Evolutionary conservation across 495 filamentous ascomycete genomes (phyloP).

Genomic region (Apiosordaria backusii): DNA sequence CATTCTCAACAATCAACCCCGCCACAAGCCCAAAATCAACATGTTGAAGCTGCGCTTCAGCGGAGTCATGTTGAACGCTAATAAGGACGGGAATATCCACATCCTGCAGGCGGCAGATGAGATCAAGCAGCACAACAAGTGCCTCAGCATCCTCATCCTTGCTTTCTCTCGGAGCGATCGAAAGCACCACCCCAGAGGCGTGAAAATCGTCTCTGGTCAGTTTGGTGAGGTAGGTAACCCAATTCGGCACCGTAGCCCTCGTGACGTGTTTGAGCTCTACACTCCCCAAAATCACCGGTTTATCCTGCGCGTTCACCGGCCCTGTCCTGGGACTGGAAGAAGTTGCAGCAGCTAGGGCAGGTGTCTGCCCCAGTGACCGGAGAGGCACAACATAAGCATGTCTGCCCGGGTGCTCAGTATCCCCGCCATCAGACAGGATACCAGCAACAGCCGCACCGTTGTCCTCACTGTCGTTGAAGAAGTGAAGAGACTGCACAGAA

Average conservation of each 20-base stretch:
- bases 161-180: not conserved
- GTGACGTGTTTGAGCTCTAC: not conserved
- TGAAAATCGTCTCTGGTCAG: not conserved
- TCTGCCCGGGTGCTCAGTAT: not conserved
- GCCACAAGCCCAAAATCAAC: conserved; percentile 16
- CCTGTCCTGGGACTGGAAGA: not conserved
- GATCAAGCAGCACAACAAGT: not conserved
- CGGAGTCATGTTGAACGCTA: conserved; percentile 13
- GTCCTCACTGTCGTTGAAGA: not conserved
- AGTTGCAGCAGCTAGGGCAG: not conserved
- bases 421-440: not conserved
- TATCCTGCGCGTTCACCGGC: not conserved
- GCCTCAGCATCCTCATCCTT: not conserved
- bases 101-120: conserved; percentile 13
- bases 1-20: conserved; percentile 49
- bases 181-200: not conserved
- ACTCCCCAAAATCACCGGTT: not conserved
- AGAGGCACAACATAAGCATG: not conserved
- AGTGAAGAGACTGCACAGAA: not conserved
- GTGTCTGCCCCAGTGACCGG: not conserved
- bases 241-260: not conserved
- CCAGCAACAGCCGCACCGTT: not conserved
- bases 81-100: conserved; percentile 16
- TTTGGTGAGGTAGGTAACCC: not conserved
- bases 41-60: not conserved